Percentiles rank a stretch among this genome's conserved stretches.
Evolutionary conservation across 805 yeast species (phyloP).

Genomic region (Kazachstania psychrophila): DNA sequence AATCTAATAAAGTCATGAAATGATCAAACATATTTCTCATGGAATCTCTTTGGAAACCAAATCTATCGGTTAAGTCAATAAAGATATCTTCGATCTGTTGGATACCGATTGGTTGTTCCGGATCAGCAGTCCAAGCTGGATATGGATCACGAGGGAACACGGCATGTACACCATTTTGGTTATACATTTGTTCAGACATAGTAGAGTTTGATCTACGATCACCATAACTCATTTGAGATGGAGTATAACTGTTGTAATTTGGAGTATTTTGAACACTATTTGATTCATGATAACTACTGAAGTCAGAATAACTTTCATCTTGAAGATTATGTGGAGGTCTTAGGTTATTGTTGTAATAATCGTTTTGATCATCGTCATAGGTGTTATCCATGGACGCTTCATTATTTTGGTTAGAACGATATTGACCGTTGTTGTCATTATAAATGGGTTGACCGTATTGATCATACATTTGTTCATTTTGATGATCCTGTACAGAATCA

Average conservation of each 20-base stretch:
- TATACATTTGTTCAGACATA: neutral
- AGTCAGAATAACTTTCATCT: conserved; percentile 52
- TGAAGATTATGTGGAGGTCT: conserved; percentile 1
- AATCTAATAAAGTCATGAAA: conserved; percentile 74
- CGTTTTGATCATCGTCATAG: conserved; percentile 12
- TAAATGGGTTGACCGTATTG: conserved; percentile 34
- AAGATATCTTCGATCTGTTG: conserved; percentile 82
- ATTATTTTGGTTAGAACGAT: conserved; percentile 3
- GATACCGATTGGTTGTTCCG: conserved; percentile 70
- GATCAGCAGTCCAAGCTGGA: conserved; percentile 98
- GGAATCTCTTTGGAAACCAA: conserved; percentile 86
- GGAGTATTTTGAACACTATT: conserved; percentile 29
- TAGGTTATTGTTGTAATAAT: conserved; percentile 1
- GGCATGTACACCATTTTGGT: neutral
- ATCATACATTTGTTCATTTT: conserved; percentile 13
- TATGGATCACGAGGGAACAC: conserved; percentile 79
- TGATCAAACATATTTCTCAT: conserved; percentile 87
- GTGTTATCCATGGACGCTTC: neutral
- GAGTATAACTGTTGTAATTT: conserved; percentile 50
- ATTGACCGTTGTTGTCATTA: conserved; percentile 24
- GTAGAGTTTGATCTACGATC: conserved; percentile 58
- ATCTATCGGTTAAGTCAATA: conserved; percentile 70
- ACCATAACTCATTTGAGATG: conserved; percentile 78
- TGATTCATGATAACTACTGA: conserved; percentile 46
- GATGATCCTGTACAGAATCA: conserved; percentile 1